Evolutionary conservation across 116 monocot genomes (phyloP), one percentile per base, ranked within the genome.

Genomic region (Iris pallida): DNA sequence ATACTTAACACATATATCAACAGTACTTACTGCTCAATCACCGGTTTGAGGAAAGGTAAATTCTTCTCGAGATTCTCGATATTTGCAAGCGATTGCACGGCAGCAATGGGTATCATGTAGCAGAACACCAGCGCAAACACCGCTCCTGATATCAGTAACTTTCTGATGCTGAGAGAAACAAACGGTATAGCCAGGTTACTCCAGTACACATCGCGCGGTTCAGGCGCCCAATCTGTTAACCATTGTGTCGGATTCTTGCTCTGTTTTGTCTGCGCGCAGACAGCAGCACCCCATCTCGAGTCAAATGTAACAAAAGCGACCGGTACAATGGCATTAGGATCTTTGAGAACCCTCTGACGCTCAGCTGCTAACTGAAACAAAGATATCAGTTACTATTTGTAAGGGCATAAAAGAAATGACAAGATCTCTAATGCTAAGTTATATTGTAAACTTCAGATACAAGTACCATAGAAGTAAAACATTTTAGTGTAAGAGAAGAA

Each of bases 181-280:
- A 91, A 88, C 52, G 95, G 91, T 75, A 95, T 95, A 44, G 95
- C 78, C 30, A 95, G 72, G 82, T 95, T 95, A 71, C 68, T 69
- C 95, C 95, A 95, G 51, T 91, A 95, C 0, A 95, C 80, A 70
- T 95, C 91, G 17, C 82, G 86, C 20, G 95, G 95, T 55, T 95
- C 95, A 49, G 95, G 95, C 52, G 91, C 91, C 95, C 95, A 95
- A 59, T 84, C 76, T 30, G 95, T 95, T 76, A 91, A 79, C 91
- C 91, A 95, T 16, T 71, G 80, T 14, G 91, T 95, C 0, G 95
- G 91, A 58, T 95, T 86, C 75, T 78, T 88, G 73, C 86, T 86
- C 78, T 95, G 96, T 65, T 91, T 86, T 79, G 92, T 96, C 48
- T 96, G 92, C 59, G 92, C 88, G 78, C 92, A 96, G 20, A 95